Evolutionary conservation across 805 yeast genomes (phyloP).

Genomic region (Kuraishia floccosa): DNA sequence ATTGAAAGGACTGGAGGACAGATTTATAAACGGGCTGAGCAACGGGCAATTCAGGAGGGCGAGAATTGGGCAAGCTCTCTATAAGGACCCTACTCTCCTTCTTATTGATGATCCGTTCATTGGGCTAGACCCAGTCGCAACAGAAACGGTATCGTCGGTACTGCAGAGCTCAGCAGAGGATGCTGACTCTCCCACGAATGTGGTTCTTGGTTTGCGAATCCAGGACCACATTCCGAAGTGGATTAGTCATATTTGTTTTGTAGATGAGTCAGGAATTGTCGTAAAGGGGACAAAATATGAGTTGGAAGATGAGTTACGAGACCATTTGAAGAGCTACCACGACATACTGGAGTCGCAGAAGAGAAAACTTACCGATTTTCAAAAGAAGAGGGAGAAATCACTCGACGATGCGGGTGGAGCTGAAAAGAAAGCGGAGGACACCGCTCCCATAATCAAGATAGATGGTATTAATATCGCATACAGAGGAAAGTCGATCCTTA

Average conservation of each 20-base stretch:
- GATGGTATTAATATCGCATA: slow-evolving; percentile 55
- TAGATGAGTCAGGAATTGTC: slow-evolving; percentile 40
- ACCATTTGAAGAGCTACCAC: slow-evolving; percentile 1
- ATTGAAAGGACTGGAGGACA: slow-evolving; percentile 42
- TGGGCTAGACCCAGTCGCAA: slow-evolving; percentile 77
- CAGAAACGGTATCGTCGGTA: slow-evolving; percentile 44
- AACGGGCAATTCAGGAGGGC: slow-evolving; percentile 94
- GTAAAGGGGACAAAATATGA: slow-evolving; percentile 32
- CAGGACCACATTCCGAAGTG: slow-evolving; percentile 75
- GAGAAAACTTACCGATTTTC: slow-evolving; percentile 5
- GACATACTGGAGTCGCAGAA: slow-evolving; percentile 2
- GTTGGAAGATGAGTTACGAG: slow-evolving; percentile 10
- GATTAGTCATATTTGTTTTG: slow-evolving; percentile 64
- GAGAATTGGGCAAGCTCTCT: slow-evolving; percentile 65
- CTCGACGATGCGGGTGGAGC: slow-evolving; percentile 1
- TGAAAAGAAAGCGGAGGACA: slow-evolving; percentile 1
- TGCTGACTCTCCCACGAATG: slow-evolving; percentile 24
- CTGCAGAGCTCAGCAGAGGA: slow-evolving; percentile 18
- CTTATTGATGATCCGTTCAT: slow-evolving; percentile 87
- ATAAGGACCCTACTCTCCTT: slow-evolving; percentile 52
- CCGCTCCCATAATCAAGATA: slow-evolving; percentile 32
- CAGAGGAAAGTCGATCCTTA: slow-evolving; percentile 46
- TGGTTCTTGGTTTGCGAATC: slow-evolving; percentile 64
- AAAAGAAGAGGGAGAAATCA: slow-evolving; percentile 3
- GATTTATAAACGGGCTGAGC: slow-evolving; percentile 81